A percentile compares a stretch with the other conserved stretches of the same genome.
phyloP scores from a whole-genome alignment of 345 rosid species.

The Turnera subulata region DNA sequence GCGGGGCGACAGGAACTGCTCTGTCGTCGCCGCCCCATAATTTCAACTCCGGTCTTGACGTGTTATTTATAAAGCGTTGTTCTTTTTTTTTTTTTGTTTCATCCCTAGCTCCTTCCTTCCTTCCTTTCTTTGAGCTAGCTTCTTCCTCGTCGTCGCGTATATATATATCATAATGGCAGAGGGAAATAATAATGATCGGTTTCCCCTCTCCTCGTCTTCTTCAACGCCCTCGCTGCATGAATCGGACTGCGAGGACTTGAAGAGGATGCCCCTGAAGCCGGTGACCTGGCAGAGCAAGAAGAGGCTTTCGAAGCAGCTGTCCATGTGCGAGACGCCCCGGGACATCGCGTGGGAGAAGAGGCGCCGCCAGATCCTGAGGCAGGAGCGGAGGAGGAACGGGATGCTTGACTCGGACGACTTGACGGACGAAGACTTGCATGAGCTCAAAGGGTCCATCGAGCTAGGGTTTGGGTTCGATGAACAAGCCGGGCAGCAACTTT shows the following conservation, averaged over 20 bases:
- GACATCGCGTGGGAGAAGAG: constrained; percentile 89
- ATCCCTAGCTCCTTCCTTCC: too few species aligned
- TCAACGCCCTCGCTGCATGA: constrained; percentile 12
- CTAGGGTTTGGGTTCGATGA: constrained; percentile 93
- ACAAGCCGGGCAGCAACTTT: constrained; percentile 62
- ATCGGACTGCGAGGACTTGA: constrained; percentile 34
- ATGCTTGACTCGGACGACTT: constrained; percentile 36
- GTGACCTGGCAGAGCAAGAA: constrained; percentile 39
- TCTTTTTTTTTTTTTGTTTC: too few species aligned
- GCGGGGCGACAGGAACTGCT: too few species aligned
- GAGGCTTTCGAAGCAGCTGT: constrained; percentile 62
- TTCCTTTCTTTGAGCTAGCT: too few species aligned
- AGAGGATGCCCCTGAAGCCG: constrained; percentile 42
- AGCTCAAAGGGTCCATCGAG: constrained; percentile 90
- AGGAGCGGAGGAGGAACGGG: constrained; percentile 34
- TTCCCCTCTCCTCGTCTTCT: too few species aligned
- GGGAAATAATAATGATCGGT: too few species aligned
- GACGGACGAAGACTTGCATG: constrained; percentile 77
- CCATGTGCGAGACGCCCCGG: constrained; percentile 70
- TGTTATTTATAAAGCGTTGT: too few species aligned
- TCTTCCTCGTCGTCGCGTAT: constrained; percentile 19
- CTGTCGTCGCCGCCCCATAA: too few species aligned
- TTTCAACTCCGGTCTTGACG: too few species aligned
- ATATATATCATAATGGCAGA: too few species aligned
- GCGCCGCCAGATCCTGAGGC: constrained; percentile 55